Evolutionary conservation across 805 yeast species (phyloP).

Genomic region (Scheffersomyces coipomensis): DNA sequence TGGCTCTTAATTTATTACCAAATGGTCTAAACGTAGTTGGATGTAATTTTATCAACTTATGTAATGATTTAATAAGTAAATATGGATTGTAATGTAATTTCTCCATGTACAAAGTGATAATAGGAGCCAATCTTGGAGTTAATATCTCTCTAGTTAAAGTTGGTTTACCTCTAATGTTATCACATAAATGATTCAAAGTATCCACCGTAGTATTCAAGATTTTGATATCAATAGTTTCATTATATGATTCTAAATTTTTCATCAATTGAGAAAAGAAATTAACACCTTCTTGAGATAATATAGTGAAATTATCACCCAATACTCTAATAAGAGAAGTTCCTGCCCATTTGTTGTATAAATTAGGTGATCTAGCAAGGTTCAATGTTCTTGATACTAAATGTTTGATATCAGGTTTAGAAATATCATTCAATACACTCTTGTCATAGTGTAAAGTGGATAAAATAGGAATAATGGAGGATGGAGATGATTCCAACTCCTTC

Average conservation of each 20-base stretch:
- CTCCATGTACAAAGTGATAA: constrained; percentile 54
- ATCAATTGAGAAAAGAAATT: constrained; percentile 38
- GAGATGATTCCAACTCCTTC: constrained; percentile 23
- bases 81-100: constrained; percentile 27
- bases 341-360: constrained; percentile 52
- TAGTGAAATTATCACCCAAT: constrained; percentile 32
- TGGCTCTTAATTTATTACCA: constrained; percentile 58
- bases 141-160: constrained; percentile 79
- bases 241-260: constrained; percentile 38
- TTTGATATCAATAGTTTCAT: constrained; percentile 30
- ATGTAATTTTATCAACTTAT: constrained; percentile 49
- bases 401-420: constrained; percentile 48
- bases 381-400: constrained; percentile 46
- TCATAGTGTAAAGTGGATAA: constrained; percentile 26
- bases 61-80: constrained; percentile 32
- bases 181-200: constrained; percentile 39
- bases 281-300: constrained; percentile 42
- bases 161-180: constrained; percentile 71
- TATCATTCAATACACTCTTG: constrained; percentile 31
- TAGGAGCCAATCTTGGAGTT: constrained; percentile 71
- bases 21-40: constrained; percentile 82
- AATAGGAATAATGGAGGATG: constrained; percentile 29
- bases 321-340: constrained; percentile 55
- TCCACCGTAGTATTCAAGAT: constrained; percentile 37
- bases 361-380: constrained; percentile 25